Base-by-base conservation (phyloP, 306 rosid species). In the Dalbergia cultrata region DNA sequence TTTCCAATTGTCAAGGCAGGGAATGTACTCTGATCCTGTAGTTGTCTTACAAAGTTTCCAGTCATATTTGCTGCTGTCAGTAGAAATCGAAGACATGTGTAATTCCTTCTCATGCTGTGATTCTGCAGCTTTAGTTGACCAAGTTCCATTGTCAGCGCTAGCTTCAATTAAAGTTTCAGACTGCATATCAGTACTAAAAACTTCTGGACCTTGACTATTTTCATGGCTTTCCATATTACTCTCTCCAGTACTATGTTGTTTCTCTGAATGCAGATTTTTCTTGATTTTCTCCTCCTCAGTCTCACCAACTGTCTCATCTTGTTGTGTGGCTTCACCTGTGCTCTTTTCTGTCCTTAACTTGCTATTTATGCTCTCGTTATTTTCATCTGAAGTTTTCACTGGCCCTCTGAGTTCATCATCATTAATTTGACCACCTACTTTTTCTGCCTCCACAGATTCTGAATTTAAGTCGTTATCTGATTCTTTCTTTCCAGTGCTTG, bases 21-120 rank as follows among this genome's bases (percentile, higher is more conserved):
- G 97, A 59, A 94, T 94, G 87, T 92, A 94, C 61, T 94, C 98
- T 7, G 98, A 78, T 82, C 95, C 95, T 4, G 98, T 83, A 44
- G 92, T 87, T 74, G 84, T 81, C 18, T 90, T 89, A 75, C 98
- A 94, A 68, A 94, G 78, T 80, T 88, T 90, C 98, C 95, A 90
- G 6, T 75, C 83, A 66, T 82, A 70, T 70, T 52, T 82, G 67
- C 53, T 88, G 63, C 72, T 67, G 72, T 53, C 82, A 69, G 67
- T 47, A 57, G 85, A 75, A 22, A 61, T 35, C 18, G 72, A 79
- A 70, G 84, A 74, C 49, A 53, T 75, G 18, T 78, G 86, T 5
- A 77, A 66, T 82, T 84, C 90, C 79, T 87, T 91, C 80, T 82
- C 90, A 57, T 83, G 82, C 39, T 78, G 81, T 1, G 88, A 83